These are phyloP conservation scores for Hymenoscyphus linearis DNA, from an alignment of 2,329 filamentous ascomycete species.

Conservation along the genomic window DNA sequence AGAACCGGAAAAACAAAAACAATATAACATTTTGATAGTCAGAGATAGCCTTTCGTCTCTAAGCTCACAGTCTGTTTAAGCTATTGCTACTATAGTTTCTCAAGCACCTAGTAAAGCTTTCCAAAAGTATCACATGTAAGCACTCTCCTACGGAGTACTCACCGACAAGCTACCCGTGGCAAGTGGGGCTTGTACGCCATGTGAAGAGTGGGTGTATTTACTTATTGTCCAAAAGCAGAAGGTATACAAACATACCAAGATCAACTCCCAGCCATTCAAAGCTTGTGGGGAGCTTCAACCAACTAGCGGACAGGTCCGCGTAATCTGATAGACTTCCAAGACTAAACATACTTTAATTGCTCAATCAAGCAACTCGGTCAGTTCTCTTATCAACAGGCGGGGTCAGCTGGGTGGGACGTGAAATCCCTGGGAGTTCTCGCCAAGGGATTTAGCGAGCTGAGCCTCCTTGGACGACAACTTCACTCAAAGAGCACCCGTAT, in stretches of 20 bases:
- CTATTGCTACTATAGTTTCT: too few relatives aligned
- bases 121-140: too few relatives aligned
- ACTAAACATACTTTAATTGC: background rate
- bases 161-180: too few relatives aligned
- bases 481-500: background rate
- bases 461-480: background rate
- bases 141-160: too few relatives aligned
- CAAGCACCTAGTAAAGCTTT: too few relatives aligned
- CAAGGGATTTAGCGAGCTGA: background rate
- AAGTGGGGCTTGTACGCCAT: too few relatives aligned
- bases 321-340: background rate
- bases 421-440: background rate
- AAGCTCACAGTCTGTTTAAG: too few relatives aligned
- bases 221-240: background rate
- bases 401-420: background rate
- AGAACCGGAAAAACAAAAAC: too few relatives aligned
- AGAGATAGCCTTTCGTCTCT: too few relatives aligned
- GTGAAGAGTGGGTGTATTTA: too few relatives aligned
- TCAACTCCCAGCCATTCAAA: background rate
- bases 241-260: background rate
- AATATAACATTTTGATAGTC: too few relatives aligned
- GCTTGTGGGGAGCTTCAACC: background rate
- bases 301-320: background rate
- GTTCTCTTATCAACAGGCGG: background rate
- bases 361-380: background rate